Evolutionary conservation across 768 basidiomycete species (phyloP), one percentile per base, ranked within the genome.

Genomic region (Rhodocollybia butyracea): DNA sequence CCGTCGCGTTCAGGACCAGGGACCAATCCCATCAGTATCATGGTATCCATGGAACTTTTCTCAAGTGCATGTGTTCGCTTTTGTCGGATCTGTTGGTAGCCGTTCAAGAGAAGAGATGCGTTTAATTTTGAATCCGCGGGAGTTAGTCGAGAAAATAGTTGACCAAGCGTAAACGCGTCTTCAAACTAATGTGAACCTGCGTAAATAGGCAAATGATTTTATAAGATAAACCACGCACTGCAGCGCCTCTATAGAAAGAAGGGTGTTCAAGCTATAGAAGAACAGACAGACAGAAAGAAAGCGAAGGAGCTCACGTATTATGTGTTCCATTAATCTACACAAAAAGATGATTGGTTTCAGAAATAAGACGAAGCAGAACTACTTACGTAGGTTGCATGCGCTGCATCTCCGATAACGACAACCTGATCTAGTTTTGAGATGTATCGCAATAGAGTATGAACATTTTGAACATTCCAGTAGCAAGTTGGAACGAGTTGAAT

Each of bases 1-100:
- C 62, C 63, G 42, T 71, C 68, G 45, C 81, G 81, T 34, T 73
- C 74, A 1, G 74, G 74, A 0, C 82, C 80, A 34, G 81, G 81
- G 0, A 70, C 69, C 0, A 81, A 60, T 60, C 81, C 77, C 62
- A 81, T 79, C 50, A 76, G 73, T 47, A 68, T 58, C 55, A 81
- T 74, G 57, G 79, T 79, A 21, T 76, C 57, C 2, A 80, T 70
- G 12, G 76, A 74, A n/a, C 72, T 70, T 1, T 60, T 62, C 56
- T 83, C 78, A 3, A 76, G 79, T 12, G 60, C 68, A 0, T 74
- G 67, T 2, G 79, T 70, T 19, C 81, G 79, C 12, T 65, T 58
- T 24, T 75, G 68, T 5, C 80, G 75, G 19, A 83, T 72, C 5
- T 68, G 63, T 51, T 81, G 59, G 58, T 81, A 83, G 0, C 79